Conservation (phyloP, 192 early-diverging fungal species). For the Podila verticillata region DNA sequence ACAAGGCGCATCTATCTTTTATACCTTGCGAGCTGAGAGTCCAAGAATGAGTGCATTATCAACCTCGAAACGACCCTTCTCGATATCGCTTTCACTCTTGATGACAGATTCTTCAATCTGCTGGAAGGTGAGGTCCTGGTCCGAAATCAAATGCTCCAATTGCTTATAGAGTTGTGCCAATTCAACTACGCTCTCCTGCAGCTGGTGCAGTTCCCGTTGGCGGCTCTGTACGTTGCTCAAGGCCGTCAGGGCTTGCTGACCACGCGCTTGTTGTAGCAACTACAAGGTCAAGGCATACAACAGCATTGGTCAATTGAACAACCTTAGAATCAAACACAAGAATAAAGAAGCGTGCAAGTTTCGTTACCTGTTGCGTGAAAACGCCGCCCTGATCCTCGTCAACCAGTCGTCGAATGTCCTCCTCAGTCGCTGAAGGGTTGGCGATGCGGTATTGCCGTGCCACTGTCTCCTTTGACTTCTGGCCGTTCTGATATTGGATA, state of each 20-base stretch:
- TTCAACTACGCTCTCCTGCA: conserved; percentile 42
- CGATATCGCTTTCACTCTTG: conserved; percentile 26
- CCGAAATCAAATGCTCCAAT: conserved; percentile 37
- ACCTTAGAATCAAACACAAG: background rate
- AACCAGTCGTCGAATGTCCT: conserved; percentile 23
- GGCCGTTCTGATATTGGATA: conserved; percentile 40
- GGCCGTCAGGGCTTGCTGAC: conserved; percentile 30
- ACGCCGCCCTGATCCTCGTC: conserved; percentile 27
- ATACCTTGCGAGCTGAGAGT: conserved; percentile 34
- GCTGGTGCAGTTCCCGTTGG: conserved; percentile 26
- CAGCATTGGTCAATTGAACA: background rate
- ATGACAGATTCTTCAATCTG: conserved; percentile 31
- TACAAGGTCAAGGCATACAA: background rate
- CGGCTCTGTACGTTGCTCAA: conserved; percentile 39
- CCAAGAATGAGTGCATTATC: conserved; percentile 1
- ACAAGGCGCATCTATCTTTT: background rate
- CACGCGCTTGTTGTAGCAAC: conserved; percentile 39
- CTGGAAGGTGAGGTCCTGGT: conserved; percentile 35
- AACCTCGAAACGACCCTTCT: conserved; percentile 25
- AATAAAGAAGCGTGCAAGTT: background rate
- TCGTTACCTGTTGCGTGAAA: conserved; percentile 41
- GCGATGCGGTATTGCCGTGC: conserved; percentile 41
- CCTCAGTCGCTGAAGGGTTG: conserved; percentile 37
- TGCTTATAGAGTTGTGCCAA: conserved; percentile 27
- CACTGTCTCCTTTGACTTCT: conserved; percentile 42